Base-by-base conservation (phyloP, 345 rosid species). In the Stellera chamaejasme region DNA sequence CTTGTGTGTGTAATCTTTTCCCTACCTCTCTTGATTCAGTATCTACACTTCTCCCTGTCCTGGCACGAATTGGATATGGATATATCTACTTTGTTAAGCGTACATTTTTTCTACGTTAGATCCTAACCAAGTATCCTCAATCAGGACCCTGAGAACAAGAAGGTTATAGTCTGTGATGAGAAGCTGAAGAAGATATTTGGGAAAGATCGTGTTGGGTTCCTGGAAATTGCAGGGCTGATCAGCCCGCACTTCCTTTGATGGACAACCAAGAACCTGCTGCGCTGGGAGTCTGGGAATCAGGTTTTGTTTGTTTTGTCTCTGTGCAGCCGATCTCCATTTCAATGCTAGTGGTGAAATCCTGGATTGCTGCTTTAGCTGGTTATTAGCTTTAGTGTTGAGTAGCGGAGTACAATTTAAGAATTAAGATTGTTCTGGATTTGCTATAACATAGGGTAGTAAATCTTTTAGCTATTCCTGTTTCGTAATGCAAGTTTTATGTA, bases 131-230 rank as follows among this genome's bases (percentile, higher is more conserved):
- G 7, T 32, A 2, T 32, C 39, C 39, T 32, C 9, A 1, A 32
- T 5, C 56, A 93, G 99, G 96, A 93, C 61, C 97, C 97, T 4
- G 59, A 78, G 42, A 62, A 93, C 84, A 93, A 86, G 83, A 87
- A 72, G 83, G 54, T 78, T 58, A 82, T 93, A 52, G 36, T 82
- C n/a, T 89, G 97, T 41, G 96, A 93, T 27, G 97, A 93, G 76
- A 93, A 89, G 81, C 78, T 93, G 78, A 93, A 93, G 91, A 93
- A 81, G 83, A 79, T 93, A 56, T 89, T 93, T 49, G 91, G 85
- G 58, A 80, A 66, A 64, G 97, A 93, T 42, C 80, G 72, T 6
- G 90, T 93, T 2, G 97, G 96, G 27, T 89, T 89, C 68, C 88
- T 87, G 44, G 91, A 93, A 79, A 72, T 93, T 58, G 94, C 96